Evolutionary conservation across 2,329 filamentous ascomycete species (phyloP), one percentile per base, ranked within the genome.

Genomic region (Phoma sp.): DNA sequence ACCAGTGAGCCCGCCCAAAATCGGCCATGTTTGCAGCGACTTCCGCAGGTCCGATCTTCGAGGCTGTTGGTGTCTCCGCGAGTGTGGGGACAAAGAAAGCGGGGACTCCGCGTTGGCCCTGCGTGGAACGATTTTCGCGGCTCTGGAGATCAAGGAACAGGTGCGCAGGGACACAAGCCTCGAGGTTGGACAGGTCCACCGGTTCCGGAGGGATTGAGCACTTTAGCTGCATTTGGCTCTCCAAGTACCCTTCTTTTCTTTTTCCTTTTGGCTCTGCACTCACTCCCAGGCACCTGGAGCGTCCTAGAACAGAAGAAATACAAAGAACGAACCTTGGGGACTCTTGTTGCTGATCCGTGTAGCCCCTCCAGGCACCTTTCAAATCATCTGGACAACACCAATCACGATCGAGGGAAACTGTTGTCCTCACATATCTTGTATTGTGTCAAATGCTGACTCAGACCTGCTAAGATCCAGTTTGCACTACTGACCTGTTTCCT

Each of bases 81-180:
- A 38, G 24, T 55, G 47, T 51, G 47, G 53, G 53, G 43, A 47
- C 47, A 35, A 40, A 44, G 43, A 47, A 38, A 29, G 53, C 53
- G 62, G 56, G 54, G 60, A 53, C 60, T 62, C 62, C 62, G 49
- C 60, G 51, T 55, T 25, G 58, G 55, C 64, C 64, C 62, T 66
- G 64, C 62, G 50, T 47, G 35, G 41, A 30, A 39, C 32, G 40
- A 39, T 36, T 52, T 51, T 47, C 47, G 47, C 43, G 25, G 48
- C 48, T 53, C 39, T 46, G 41, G 42, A 59, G 48, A 56, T 47
- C 45, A 18, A 45, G 7, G 10, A 11, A 9, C 13, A 33, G 32
- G 4, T 13, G 13, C 32, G 13, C 32, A 9, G 32, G 9, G 32
- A 33, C 9, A 33, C 13, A 11, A 11, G 32, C 10, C 32, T 33